A percentile compares a stretch with the other conserved stretches of the same genome.
These are phyloP conservation scores for Pseudoturritis turrita DNA, from an alignment of 345 rosid species.

Conservation along the genomic window DNA sequence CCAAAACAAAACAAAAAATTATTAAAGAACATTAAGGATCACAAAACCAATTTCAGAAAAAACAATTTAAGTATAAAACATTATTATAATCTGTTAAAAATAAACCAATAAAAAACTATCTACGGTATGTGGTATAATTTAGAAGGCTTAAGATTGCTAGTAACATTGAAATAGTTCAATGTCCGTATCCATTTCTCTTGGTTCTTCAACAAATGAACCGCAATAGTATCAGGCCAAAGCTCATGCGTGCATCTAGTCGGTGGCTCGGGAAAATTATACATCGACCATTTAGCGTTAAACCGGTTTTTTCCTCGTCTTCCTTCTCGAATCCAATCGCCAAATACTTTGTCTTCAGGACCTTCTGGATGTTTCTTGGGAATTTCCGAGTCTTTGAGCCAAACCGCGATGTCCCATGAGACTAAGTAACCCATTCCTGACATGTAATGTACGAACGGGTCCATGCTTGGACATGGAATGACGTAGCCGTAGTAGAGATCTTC, in stretches of 20 bases:
- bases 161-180: constrained; percentile 62
- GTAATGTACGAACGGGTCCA: constrained; percentile 87
- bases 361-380: constrained; percentile 60
- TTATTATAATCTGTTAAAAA: background rate
- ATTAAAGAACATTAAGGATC: constrained; percentile 1
- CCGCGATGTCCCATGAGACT: constrained; percentile 81
- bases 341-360: constrained; percentile 74
- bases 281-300: constrained; percentile 80
- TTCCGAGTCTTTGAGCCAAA: constrained; percentile 74
- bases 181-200: constrained; percentile 74
- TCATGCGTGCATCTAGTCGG: constrained; percentile 63
- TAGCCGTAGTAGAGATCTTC: constrained; percentile 83
- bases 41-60: background rate
- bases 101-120: background rate
- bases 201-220: constrained; percentile 78
- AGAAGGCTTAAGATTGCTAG: constrained; percentile 70
- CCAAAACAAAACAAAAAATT: background rate
- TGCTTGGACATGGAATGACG: constrained; percentile 76
- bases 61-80: background rate
- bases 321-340: constrained; percentile 70
- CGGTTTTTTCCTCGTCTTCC: constrained; percentile 62
- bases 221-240: constrained; percentile 70
- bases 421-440: constrained; percentile 94
- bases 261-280: constrained; percentile 73
- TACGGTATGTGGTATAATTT: constrained; percentile 70